phyloP scores from a whole-genome alignment of 148 eudicot species.

The Camellia lanceoleosa region DNA sequence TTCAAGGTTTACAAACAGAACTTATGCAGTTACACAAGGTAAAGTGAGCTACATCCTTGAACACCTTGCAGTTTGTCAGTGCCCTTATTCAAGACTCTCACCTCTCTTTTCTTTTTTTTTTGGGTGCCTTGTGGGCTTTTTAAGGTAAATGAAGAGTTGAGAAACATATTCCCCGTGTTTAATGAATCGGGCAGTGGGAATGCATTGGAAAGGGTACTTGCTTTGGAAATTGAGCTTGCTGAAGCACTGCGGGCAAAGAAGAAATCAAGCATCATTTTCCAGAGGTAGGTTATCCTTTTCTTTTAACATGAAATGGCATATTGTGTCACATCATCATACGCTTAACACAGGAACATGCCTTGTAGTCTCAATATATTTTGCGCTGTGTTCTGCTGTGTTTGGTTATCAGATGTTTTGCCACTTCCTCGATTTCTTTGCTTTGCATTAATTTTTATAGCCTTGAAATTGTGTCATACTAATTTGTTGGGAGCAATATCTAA shows the following conservation, averaged over 20 bases:
- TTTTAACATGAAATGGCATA: neutral
- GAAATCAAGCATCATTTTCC: constrained; percentile 61
- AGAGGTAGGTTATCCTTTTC: constrained; percentile 52
- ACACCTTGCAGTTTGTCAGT: neutral
- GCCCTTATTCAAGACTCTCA: neutral
- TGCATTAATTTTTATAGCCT: neutral
- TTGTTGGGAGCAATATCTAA: too few relatives aligned
- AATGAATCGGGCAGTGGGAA: constrained; percentile 62
- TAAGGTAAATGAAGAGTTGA: constrained; percentile 75
- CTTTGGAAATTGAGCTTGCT: constrained; percentile 95
- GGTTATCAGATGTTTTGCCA: neutral
- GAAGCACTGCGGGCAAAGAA: constrained; percentile 78
- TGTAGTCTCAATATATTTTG: neutral
- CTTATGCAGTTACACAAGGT: constrained; percentile 66
- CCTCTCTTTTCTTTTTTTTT: neutral
- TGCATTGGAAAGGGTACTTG: constrained; percentile 90
- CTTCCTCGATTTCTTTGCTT: neutral
- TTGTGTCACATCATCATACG: neutral
- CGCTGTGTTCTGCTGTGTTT: constrained; percentile 1
- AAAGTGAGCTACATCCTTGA: constrained; percentile 13
- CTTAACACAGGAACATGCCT: neutral
- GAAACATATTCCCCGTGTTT: constrained; percentile 58
- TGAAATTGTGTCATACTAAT: neutral
- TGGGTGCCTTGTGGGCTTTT: neutral
- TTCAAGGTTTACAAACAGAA: constrained; percentile 52